Evolutionary conservation across 768 basidiomycete species (phyloP), one percentile per base, ranked within the genome.

Genomic region (Austroboletus eburneus): DNA sequence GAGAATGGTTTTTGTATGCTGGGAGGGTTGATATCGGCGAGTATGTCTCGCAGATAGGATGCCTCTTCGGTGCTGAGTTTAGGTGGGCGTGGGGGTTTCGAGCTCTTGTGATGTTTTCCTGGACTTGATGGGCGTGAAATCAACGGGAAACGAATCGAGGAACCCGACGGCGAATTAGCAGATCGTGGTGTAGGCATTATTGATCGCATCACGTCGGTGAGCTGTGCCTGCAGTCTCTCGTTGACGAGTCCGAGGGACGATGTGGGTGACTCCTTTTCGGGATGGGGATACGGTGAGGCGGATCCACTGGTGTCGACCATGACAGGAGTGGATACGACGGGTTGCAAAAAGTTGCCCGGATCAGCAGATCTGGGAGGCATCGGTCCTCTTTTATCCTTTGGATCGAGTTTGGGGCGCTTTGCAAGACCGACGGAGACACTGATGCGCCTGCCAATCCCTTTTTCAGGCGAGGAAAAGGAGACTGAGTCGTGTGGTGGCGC

Each of bases 31-130:
- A 82, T 70, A 46, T 89, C 85, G 0, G 86, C 83, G 9, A 89
- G 72, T 27, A 89, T 77, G 45, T 74, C 75, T 17, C 81, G 78
- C 13, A 90, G 71, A 61, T 88, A 90, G 41, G 77, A 80, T 4
- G 74, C 64, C 55, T 91, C 83, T 34, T 78, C 77, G 14, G 71
- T 50, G 2, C 75, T 68, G 4, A 76, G 73, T 61, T 81, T 83
- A 0, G 78, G 79, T 0, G 72, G 68, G 47, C 77, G 79, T 0
- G 74, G 74, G 0, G 72, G 70, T 35, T 67, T 70, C 6, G 56
- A 29, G 12, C 50, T 42, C 46, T 72, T 80, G 27, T 68, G 59
- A 9, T 70, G 69, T 21, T 48, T 59, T 1, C 43, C 53, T 0
- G 62, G 66, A 37, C 60, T 64, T 17, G 67, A 47, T 12, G 60